Conservation (phyloP, 1,284 basidiomycete species). For the Gymnopus androsaceus region DNA sequence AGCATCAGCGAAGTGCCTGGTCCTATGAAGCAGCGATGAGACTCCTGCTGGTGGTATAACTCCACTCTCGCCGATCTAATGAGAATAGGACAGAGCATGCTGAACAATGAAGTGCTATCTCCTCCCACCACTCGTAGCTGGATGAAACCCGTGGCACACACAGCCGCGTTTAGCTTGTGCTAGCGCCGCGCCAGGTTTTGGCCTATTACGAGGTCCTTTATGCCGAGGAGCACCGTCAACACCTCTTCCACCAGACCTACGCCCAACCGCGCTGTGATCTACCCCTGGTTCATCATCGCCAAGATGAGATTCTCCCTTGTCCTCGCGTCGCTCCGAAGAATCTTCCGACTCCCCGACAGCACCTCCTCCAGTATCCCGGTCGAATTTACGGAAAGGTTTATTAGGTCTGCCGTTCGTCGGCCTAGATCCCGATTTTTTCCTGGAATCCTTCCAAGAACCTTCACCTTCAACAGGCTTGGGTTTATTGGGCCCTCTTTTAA, state of each 20-base stretch:
- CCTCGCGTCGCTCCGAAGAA: background rate
- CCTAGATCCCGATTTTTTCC: background rate
- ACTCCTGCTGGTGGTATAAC: too few relatives aligned
- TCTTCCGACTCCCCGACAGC: background rate
- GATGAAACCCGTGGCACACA: too few relatives aligned
- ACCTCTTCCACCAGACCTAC: background rate
- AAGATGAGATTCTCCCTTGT: background rate
- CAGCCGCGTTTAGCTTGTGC: conserved; percentile 75
- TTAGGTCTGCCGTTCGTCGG: background rate
- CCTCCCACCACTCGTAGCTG: too few relatives aligned
- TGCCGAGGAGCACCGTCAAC: background rate
- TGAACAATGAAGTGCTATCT: too few relatives aligned
- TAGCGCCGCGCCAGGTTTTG: conserved; percentile 88
- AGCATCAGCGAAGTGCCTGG: too few relatives aligned
- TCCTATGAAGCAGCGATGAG: too few relatives aligned
- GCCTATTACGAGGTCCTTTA: conserved; percentile 39
- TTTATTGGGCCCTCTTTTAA: conserved; percentile 60
- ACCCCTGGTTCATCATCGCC: background rate
- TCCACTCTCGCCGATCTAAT: too few relatives aligned
- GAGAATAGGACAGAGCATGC: too few relatives aligned
- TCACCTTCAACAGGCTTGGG: conserved; percentile 29
- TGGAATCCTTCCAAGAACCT: background rate
- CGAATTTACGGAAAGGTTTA: conserved; percentile 19
- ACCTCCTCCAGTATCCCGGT: background rate
- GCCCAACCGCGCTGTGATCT: background rate